Evolutionary conservation across 345 rosid genomes (phyloP).

Genomic region (Mercurialis annua): DNA sequence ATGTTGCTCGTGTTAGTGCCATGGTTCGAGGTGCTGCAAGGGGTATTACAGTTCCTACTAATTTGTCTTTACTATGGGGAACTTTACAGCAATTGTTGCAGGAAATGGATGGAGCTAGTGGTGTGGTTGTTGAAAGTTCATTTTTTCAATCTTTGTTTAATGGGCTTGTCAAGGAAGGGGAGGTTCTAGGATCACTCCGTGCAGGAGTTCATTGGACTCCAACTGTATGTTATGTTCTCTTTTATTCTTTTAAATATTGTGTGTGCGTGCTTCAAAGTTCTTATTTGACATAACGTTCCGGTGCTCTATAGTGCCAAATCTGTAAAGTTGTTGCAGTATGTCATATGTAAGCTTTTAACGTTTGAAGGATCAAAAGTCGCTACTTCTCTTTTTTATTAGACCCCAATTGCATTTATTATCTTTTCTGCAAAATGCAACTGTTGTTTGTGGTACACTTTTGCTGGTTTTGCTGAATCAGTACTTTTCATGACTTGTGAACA

Average conservation of each 20-base stretch:
- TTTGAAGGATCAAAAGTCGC: background rate
- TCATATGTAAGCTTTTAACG: background rate
- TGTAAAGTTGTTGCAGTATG: conserved; percentile 7
- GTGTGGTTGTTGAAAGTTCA: conserved; percentile 72
- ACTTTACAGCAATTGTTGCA: conserved; percentile 77
- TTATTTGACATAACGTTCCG: background rate
- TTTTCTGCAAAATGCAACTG: background rate
- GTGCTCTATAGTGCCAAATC: background rate
- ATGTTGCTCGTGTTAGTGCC: conserved; percentile 87
- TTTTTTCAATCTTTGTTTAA: conserved; percentile 87
- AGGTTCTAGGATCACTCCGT: conserved; percentile 90
- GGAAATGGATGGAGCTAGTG: conserved; percentile 86
- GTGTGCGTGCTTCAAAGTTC: background rate
- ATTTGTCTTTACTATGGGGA: conserved; percentile 68
- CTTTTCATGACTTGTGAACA: background rate
- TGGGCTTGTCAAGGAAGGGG: conserved; percentile 69
- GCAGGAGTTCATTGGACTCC: conserved; percentile 99
- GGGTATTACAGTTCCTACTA: conserved; percentile 83
- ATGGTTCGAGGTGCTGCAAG: conserved; percentile 96
- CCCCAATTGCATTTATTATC: background rate
- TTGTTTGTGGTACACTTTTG: background rate
- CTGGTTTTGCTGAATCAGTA: background rate
- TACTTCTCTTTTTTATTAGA: too few species aligned
- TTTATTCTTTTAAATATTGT: conserved; percentile 10
- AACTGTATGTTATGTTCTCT: conserved; percentile 48